These are phyloP conservation scores for Stromatinia cepivora DNA, from an alignment of 2,329 filamentous ascomycete species.

Conservation along the genomic window DNA sequence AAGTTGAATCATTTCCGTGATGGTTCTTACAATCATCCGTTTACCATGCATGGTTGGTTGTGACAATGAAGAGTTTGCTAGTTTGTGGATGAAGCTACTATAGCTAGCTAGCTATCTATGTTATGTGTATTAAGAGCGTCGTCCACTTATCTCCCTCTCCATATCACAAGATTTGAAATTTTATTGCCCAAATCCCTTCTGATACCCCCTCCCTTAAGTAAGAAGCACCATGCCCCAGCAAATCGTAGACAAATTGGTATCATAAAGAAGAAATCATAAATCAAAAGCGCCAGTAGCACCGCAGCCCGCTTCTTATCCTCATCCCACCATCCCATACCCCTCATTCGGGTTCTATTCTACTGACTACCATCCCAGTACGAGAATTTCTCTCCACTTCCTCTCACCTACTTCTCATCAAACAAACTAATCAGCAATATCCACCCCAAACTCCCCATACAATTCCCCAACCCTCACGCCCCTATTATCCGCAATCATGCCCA, in stretches of 20 bases:
- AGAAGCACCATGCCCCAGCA: neutral
- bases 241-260: constrained; percentile 6
- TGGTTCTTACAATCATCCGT: too few relatives aligned
- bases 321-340: neutral
- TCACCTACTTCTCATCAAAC: neutral
- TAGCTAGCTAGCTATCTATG: neutral
- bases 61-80: neutral
- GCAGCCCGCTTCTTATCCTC: neutral
- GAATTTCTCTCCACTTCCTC: neutral
- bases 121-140: neutral
- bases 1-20: neutral
- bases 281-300: neutral
- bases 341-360: neutral
- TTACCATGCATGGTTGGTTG: neutral
- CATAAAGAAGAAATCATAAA: constrained; percentile 1
- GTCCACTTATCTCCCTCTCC: neutral
- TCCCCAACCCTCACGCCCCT: constrained; percentile 49
- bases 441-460: constrained; percentile 42
- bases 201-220: too few relatives aligned
- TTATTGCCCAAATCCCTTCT: neutral
- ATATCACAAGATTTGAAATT: neutral
- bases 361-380: neutral
- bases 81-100: neutral
- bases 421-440: constrained; percentile 37
- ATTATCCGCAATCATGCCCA: constrained; percentile 67